Conservation (phyloP, 2,329 filamentous ascomycete species). For the Curvularia sp. region DNA sequence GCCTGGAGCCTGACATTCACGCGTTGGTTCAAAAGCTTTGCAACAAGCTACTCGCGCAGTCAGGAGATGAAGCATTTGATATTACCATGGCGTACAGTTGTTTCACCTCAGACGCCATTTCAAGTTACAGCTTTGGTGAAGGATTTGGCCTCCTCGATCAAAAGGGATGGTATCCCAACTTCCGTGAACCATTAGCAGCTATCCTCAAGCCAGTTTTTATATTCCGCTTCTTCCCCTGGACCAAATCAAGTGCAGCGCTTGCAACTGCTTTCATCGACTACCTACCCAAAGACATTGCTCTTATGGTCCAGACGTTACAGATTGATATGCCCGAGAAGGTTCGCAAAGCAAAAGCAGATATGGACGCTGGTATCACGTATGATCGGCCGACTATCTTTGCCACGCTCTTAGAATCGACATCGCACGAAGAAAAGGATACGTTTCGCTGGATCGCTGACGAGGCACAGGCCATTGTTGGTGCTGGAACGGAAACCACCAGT, state of each 20-base stretch:
- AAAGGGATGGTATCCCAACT: slow-evolving; percentile 37
- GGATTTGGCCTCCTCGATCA: slow-evolving; percentile 37
- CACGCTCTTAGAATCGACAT: slow-evolving; percentile 27
- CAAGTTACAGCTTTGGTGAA: slow-evolving; percentile 34
- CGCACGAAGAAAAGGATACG: slow-evolving; percentile 26
- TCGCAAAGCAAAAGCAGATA: slow-evolving; percentile 29
- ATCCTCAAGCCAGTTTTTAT: slow-evolving; percentile 33
- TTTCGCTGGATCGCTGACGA: slow-evolving; percentile 43
- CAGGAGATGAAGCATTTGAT: slow-evolving; percentile 30
- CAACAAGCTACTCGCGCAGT: slow-evolving; percentile 33
- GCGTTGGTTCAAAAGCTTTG: slow-evolving; percentile 33
- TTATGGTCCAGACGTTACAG: slow-evolving; percentile 37
- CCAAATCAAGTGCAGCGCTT: slow-evolving; percentile 27
- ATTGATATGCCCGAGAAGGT: slow-evolving; percentile 37
- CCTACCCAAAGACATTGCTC: slow-evolving; percentile 28
- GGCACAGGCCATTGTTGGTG: slow-evolving; percentile 42
- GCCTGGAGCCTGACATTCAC: slow-evolving; percentile 35
- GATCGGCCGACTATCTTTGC: slow-evolving; percentile 36
- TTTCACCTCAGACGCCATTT: slow-evolving; percentile 37
- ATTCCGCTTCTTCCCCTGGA: slow-evolving; percentile 37
- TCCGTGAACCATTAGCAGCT: slow-evolving; percentile 30
- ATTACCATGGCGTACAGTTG: slow-evolving; percentile 39
- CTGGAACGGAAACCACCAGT: slow-evolving; percentile 47
- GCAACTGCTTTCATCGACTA: slow-evolving; percentile 30
- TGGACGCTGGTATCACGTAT: slow-evolving; percentile 34